phyloP scores from a whole-genome alignment of 371 early-diverging fungal genomes.

The Blyttiomyces sp. region DNA sequence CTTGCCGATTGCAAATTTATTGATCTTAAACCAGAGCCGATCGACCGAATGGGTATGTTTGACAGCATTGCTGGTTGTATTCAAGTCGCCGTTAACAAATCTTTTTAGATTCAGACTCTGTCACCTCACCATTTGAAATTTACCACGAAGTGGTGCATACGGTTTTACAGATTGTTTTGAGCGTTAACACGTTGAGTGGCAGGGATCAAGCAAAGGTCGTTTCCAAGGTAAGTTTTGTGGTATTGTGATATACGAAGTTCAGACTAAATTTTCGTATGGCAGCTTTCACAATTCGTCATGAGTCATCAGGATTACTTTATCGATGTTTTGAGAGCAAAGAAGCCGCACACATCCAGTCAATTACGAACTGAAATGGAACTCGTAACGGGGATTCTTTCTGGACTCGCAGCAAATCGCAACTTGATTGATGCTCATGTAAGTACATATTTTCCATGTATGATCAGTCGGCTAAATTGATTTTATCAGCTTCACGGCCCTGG shows the following conservation, averaged over 20 bases:
- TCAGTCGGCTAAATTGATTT: too few species aligned
- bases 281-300: too few species aligned
- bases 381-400: background rate
- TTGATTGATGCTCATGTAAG: too few species aligned
- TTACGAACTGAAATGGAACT: background rate
- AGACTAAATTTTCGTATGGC: too few species aligned
- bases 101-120: background rate
- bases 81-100: background rate
- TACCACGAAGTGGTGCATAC: conserved; percentile 63
- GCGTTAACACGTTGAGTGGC: conserved; percentile 1
- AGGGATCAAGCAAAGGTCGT: background rate
- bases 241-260: too few species aligned
- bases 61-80: background rate
- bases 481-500: conserved; percentile 28
- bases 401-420: background rate
- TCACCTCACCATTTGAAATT: conserved; percentile 33
- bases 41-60: conserved; percentile 13
- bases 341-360: background rate
- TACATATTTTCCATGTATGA: too few species aligned
- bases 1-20: conserved; percentile 73
- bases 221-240: background rate
- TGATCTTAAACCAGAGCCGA: conserved; percentile 55
- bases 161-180: conserved; percentile 59
- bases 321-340: background rate
- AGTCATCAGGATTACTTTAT: background rate